Percentiles rank a stretch among this genome's conserved stretches.
Conservation (phyloP, 228 moss, liverwort and hornwort genomes). For the Sphagnum magellanicum region DNA sequence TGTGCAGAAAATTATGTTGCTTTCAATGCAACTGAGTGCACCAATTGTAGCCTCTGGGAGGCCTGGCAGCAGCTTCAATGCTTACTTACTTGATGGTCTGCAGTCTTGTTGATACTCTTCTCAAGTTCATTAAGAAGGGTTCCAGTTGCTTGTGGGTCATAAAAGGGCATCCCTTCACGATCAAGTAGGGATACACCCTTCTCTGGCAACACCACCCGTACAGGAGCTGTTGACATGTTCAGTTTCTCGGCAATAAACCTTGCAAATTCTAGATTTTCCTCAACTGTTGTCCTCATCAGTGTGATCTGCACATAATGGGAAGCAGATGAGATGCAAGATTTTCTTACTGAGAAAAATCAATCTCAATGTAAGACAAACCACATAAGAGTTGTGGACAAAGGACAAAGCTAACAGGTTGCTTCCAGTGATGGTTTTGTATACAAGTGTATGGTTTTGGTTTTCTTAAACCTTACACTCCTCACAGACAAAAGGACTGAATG, state of each 20-base stretch:
- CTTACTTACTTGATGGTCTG: conserved; percentile 74
- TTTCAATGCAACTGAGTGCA: too few species aligned
- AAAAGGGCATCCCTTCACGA: conserved; percentile 64
- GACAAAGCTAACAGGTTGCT: too few species aligned
- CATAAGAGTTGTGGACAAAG: too few species aligned
- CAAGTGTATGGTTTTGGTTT: too few species aligned
- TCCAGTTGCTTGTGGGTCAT: conserved; percentile 61
- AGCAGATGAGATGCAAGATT: background rate
- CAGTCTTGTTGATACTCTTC: conserved; percentile 49
- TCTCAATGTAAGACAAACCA: too few species aligned
- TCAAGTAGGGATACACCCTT: conserved; percentile 81
- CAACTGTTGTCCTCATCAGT: conserved; percentile 70
- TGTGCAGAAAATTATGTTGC: too few species aligned
- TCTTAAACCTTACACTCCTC: too few species aligned
- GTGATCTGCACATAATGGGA: conserved; percentile 48
- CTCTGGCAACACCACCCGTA: conserved; percentile 74
- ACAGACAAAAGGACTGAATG: too few species aligned
- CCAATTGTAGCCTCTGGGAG: too few species aligned
- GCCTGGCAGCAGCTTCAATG: too few species aligned
- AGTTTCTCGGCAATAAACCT: conserved; percentile 74
- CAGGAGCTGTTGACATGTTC: conserved; percentile 69
- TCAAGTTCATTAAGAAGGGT: conserved; percentile 72
- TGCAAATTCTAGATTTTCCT: conserved; percentile 72
- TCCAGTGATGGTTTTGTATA: too few species aligned
- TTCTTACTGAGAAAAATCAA: too few species aligned